Base-by-base conservation (phyloP, 495 filamentous ascomycete genomes). In the Xylaria curta region DNA sequence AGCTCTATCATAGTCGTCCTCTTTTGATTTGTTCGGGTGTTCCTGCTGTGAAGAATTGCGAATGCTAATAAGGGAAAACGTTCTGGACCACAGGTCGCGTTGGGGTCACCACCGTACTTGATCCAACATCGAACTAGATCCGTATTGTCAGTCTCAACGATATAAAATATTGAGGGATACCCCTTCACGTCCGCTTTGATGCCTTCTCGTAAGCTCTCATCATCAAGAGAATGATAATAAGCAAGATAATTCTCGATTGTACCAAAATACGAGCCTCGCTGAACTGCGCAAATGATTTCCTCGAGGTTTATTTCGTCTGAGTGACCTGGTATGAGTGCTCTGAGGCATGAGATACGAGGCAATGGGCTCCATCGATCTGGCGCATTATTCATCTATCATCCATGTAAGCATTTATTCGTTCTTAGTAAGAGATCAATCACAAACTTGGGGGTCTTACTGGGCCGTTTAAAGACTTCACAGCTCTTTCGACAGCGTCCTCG, bases 31-130 rank as follows among this genome's bases (percentile, higher is more conserved):
- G 58, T 36, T 15, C 58, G 19, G 2, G 28, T 0, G 0, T 1
- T 58, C 4, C 12, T 19, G 1, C 58, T 19, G 12, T 26, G 58
- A 40, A 61, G 33, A 61, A 61, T 40, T 1, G 33, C 33, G 6
- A 61, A 61, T 12, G 58, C 58, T 2, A 61, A n/a, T 3, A 40
- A 12, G 33, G 58, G 58, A 12, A 61, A 38, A 2, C 58, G 4
- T 4, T 40, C 33, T 10, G 13, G 5, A 10, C 58, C 58, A 40
- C 19, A 40, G 24, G 58, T 61, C 8, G 33, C 58, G 33, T 61
- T 61, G 5, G 33, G 58, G 12, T 61, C 58, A 21, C 58, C 58
- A 13, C 58, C 58, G 24, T 61, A 61, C 33, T 61, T 36, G 17
- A 40, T 12, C 58, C 58, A 61, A 36, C 3, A 4, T 7, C 33